phyloP scores from a whole-genome alignment of 1,284 basidiomycete genomes.

The Lentinula novae-zelandiae region DNA sequence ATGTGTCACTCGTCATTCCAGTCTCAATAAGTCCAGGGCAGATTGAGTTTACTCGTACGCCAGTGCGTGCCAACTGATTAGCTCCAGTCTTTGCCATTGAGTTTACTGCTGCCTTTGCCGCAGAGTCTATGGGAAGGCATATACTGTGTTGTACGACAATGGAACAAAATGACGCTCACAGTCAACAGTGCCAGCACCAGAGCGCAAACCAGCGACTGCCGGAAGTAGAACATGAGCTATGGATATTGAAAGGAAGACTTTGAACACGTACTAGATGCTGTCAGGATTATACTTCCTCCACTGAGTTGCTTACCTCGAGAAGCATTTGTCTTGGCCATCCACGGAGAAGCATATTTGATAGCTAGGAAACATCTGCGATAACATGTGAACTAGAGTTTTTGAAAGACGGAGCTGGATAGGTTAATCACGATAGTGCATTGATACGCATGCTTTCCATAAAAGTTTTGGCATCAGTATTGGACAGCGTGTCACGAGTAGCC shows the following conservation, averaged over 20 bases:
- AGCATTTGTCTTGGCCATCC: slow-evolving; percentile 69
- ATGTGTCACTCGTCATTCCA: slow-evolving; percentile 75
- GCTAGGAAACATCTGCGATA: slow-evolving; percentile 80
- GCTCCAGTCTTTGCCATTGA: slow-evolving; percentile 80
- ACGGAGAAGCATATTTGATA: slow-evolving; percentile 79
- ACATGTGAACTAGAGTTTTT: not conserved
- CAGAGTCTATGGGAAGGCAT: slow-evolving; percentile 59
- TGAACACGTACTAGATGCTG: slow-evolving; percentile 70
- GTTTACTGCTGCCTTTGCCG: slow-evolving; percentile 88
- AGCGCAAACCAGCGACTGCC: slow-evolving; percentile 79
- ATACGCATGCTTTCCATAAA: slow-evolving; percentile 79
- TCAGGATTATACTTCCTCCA: slow-evolving; percentile 86
- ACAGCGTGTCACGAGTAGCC: slow-evolving; percentile 29
- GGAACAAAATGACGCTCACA: slow-evolving; percentile 47
- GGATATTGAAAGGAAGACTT: not conserved
- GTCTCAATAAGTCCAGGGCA: slow-evolving; percentile 93
- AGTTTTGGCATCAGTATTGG: slow-evolving; percentile 57
- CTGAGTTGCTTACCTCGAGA: slow-evolving; percentile 64
- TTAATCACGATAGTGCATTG: slow-evolving; percentile 76
- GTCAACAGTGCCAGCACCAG: slow-evolving; percentile 82
- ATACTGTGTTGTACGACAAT: not conserved
- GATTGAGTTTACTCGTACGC: slow-evolving; percentile 86
- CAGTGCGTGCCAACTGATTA: slow-evolving; percentile 78
- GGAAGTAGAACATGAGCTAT: slow-evolving; percentile 7
- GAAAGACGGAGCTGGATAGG: not conserved